Conservation (phyloP, 352 stramenopile genomes). For the Pythium apleroticum region DNA sequence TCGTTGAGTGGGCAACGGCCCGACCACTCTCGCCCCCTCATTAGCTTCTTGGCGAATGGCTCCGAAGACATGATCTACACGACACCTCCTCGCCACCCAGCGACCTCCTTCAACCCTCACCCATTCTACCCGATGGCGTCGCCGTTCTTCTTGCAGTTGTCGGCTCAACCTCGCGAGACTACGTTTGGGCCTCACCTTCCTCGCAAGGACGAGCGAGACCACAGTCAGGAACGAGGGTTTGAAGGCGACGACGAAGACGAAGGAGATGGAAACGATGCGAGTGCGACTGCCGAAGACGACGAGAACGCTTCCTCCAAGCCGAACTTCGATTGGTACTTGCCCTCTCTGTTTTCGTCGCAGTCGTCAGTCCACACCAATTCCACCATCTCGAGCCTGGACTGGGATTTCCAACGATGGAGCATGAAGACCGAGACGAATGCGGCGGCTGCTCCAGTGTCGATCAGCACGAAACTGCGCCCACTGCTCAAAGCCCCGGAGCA, state of each 20-base stretch:
- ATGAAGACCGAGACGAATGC: slow-evolving; percentile 28
- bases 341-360: slow-evolving; percentile 72
- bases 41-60: slow-evolving; percentile 19
- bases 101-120: slow-evolving; percentile 44
- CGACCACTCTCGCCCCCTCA: slow-evolving; percentile 13
- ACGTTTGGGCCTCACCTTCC: background rate
- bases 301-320: slow-evolving; percentile 29
- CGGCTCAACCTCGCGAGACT: slow-evolving; percentile 15
- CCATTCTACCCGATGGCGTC: slow-evolving; percentile 43
- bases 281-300: slow-evolving; percentile 16
- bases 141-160: slow-evolving; percentile 61
- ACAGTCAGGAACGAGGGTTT: slow-evolving; percentile 24
- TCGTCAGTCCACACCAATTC: slow-evolving; percentile 55
- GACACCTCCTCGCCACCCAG: slow-evolving; percentile 24
- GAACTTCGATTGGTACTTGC: slow-evolving; percentile 77
- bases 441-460: background rate
- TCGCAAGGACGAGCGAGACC: slow-evolving; percentile 8
- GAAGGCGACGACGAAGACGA: background rate
- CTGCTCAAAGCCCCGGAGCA: slow-evolving; percentile 9
- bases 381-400: slow-evolving; percentile 60
- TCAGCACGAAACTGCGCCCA: slow-evolving; percentile 9
- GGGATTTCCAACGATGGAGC: slow-evolving; percentile 72
- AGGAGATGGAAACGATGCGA: background rate
- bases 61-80: slow-evolving; percentile 36
- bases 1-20: slow-evolving; percentile 1